Base-by-base conservation (phyloP, 2,329 filamentous ascomycete genomes). In the Fusarium continuum region DNA sequence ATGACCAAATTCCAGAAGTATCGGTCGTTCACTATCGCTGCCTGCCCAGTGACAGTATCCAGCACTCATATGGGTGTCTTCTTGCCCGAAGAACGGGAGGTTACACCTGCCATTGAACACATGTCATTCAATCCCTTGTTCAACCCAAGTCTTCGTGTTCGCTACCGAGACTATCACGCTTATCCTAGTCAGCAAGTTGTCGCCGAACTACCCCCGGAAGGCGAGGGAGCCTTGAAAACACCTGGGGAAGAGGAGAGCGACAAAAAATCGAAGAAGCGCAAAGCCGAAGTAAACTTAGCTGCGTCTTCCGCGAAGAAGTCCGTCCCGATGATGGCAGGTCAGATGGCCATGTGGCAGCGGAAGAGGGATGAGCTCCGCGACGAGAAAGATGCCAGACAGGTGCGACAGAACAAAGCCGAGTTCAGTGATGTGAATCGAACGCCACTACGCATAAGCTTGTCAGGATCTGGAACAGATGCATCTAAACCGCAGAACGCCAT, bases 11-110 rank as follows among this genome's bases (percentile, higher is more conserved):
- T 90, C 67, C 86, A 86, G 32, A 88, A 88, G 28, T 86, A 88
- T 23, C 86, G 91, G 10, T 89, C 88, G 44, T 94, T 94, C 70
- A 92, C 89, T 3, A 91, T 95, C 60, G 88, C 88, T 1, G 91
- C 89, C 4, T 89, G 87, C 64, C 85, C 88, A 1, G 89, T 92
- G 14, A 82, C 85, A 10, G 82, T 92, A 20, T 89, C 85, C 36
- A 92, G 90, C 66, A 93, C 93, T 32, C 91, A 95, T 65, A 86
- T 91, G n/a, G 91, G 91, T 6, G 91, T 95, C 4, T 95, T 96
- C 70, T 85, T 93, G 11, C 91, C 90, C 1, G 88, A 91, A 36
- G 81, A 90, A 43, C 84, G 88, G 45, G 81, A 83, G 8, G 55
- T 79, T 2, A 81, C 81, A 6, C 79, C 83, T 0, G 83, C 83